These are phyloP conservation scores for Cryptomeria japonica DNA, from an alignment of 75 land plant genomes.

Conservation along the genomic window DNA sequence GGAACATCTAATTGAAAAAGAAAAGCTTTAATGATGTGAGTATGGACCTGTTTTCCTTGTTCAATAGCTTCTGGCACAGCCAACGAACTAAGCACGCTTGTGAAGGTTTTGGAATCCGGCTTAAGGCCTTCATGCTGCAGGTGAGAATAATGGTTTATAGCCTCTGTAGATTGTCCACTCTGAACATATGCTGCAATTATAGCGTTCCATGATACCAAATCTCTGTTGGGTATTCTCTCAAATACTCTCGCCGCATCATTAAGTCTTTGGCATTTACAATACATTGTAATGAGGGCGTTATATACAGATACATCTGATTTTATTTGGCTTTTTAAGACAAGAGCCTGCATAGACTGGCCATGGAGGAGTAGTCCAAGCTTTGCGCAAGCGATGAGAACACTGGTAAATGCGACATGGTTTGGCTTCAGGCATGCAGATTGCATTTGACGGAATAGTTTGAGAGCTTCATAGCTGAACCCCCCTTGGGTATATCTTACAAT, in stretches of 20 bases:
- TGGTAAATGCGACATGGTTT: conserved; percentile 3
- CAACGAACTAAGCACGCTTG: not conserved
- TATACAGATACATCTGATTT: conserved; percentile 16
- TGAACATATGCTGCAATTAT: conserved; percentile 24
- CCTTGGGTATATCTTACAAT: not conserved
- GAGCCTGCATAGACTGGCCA: conserved; percentile 5
- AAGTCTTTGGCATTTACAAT: conserved; percentile 14
- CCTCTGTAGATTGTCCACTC: conserved; percentile 19
- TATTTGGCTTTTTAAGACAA: not conserved
- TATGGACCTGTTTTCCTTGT: conserved; percentile 55
- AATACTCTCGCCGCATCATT: conserved; percentile 19
- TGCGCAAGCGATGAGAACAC: not conserved
- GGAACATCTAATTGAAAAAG: not conserved
- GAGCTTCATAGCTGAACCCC: not conserved
- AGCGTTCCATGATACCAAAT: conserved; percentile 29
- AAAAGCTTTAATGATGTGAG: conserved; percentile 40
- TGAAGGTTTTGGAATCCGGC: not conserved
- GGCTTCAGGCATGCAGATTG: not conserved
- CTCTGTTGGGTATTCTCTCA: conserved; percentile 17
- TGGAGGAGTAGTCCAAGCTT: not conserved
- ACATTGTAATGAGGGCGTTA: conserved; percentile 26
- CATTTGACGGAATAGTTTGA: conserved; percentile 4
- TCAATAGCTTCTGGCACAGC: not conserved
- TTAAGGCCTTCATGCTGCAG: conserved; percentile 12
- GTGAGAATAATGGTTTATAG: conserved; percentile 17